A percentile compares a stretch with the other conserved stretches of the same genome.
Conservation (phyloP, 345 rosid species). For the Ailanthus altissimus region DNA sequence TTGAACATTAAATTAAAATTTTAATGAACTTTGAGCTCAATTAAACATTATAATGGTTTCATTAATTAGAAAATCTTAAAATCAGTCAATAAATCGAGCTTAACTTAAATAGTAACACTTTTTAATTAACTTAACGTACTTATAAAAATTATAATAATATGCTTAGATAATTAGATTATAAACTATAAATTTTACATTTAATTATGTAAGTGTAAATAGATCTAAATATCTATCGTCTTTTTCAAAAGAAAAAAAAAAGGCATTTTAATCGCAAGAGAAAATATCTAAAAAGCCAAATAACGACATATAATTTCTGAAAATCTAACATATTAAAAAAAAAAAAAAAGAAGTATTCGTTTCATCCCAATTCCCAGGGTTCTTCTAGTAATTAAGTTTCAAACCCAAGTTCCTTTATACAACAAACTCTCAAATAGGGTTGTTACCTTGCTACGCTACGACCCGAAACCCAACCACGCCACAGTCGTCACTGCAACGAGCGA, state of each 20-base stretch:
- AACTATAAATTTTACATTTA: no score
- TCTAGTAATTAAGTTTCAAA: background rate
- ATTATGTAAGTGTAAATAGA: no score
- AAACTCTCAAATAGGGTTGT: constrained; percentile 2
- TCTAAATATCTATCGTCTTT: background rate
- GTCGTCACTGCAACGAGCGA: background rate
- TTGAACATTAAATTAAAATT: no score
- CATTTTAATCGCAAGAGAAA: background rate
- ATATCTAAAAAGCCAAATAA: background rate
- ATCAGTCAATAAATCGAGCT: no score
- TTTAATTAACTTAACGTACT: no score
- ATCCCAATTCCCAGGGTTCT: background rate
- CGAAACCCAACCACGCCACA: background rate
- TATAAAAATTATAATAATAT: no score
- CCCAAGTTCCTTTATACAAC: background rate
- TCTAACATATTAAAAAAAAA: background rate
- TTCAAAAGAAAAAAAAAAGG: background rate
- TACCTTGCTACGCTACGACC: background rate
- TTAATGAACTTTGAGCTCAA: no score
- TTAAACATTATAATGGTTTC: no score
- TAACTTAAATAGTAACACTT: no score
- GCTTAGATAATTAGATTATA: no score
- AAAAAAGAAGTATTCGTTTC: background rate
- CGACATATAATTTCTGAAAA: background rate
- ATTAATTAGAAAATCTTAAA: no score